phyloP scores from a whole-genome alignment of 768 basidiomycete species.

The Crassisporium funariophilum region DNA sequence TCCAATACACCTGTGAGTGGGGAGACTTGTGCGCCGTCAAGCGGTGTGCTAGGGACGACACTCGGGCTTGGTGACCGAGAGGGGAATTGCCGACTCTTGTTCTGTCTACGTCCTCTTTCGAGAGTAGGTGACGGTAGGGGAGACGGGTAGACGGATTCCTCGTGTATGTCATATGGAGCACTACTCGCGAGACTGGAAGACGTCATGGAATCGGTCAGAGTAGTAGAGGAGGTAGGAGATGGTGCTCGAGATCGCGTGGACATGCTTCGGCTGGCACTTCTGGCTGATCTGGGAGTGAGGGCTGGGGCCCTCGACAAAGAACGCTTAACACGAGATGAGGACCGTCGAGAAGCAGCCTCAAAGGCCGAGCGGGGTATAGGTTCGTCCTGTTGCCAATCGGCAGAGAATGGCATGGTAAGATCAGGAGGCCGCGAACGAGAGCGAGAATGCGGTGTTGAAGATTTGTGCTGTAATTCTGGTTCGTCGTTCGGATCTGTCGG shows the following conservation, averaged over 20 bases:
- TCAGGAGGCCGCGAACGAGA: conserved; percentile 29
- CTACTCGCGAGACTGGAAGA: too few species aligned
- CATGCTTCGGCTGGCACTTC: conserved; percentile 41
- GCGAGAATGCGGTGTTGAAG: conserved; percentile 26
- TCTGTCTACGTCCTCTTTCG: conserved; percentile 37
- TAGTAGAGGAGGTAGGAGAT: conserved; percentile 14
- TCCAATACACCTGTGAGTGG: conserved; percentile 22
- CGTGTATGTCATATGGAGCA: too few species aligned
- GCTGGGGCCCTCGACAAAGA: conserved; percentile 54
- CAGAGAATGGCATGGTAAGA: conserved; percentile 14
- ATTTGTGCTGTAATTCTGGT: conserved; percentile 14
- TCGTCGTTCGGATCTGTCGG: conserved; percentile 31
- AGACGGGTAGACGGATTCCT: conserved; percentile 28
- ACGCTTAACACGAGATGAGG: conserved; percentile 43
- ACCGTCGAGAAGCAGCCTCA: conserved; percentile 41
- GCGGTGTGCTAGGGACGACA: conserved; percentile 47
- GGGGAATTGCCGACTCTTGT: conserved; percentile 20
- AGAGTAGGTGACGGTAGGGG: conserved; percentile 27
- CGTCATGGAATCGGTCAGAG: too few species aligned
- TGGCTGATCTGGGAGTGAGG: conserved; percentile 37
- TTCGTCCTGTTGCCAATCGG: conserved; percentile 31
- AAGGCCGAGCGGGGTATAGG: conserved; percentile 27
- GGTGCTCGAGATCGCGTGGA: conserved; percentile 38
- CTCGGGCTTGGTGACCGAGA: conserved; percentile 54
- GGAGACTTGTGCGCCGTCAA: conserved; percentile 27